Percentiles rank a stretch among this genome's conserved stretches.
Evolutionary conservation across 441 rosid species (phyloP).

Genomic region (Sinapis alba): DNA sequence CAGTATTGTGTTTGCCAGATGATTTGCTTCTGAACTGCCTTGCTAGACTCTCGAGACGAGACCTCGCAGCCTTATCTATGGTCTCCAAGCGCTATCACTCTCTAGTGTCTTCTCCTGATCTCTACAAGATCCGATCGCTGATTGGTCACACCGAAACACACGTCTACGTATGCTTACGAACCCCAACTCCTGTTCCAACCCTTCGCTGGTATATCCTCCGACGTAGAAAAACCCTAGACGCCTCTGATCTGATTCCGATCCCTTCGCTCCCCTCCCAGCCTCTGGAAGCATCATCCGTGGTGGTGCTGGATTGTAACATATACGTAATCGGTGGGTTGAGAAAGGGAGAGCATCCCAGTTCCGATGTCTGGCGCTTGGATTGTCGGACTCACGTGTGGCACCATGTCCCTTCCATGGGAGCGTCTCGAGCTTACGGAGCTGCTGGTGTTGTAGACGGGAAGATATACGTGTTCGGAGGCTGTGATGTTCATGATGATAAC

Average conservation of each 20-base stretch:
- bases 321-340: not conserved
- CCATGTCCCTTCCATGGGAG: not conserved
- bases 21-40: not conserved
- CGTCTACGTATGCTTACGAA: not conserved
- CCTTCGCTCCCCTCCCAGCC: not conserved
- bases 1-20: not conserved
- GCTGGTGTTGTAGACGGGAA: conserved; percentile 10
- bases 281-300: not conserved
- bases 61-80: not conserved
- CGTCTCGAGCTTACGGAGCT: not conserved
- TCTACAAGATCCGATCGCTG: not conserved
- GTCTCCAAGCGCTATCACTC: not conserved
- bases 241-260: not conserved
- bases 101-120: not conserved
- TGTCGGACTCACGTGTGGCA: conserved; percentile 24
- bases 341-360: not conserved
- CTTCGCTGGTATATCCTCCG: conserved; percentile 1
- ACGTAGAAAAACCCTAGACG: not conserved
- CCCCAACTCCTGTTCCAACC: not conserved
- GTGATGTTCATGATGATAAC: not conserved
- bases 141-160: not conserved
- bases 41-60: not conserved
- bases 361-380: not conserved
- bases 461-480: conserved; percentile 16
- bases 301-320: not conserved